These are phyloP conservation scores for Colletotrichum noveboracense DNA, from an alignment of 2,329 filamentous ascomycete genomes.

Conservation along the genomic window DNA sequence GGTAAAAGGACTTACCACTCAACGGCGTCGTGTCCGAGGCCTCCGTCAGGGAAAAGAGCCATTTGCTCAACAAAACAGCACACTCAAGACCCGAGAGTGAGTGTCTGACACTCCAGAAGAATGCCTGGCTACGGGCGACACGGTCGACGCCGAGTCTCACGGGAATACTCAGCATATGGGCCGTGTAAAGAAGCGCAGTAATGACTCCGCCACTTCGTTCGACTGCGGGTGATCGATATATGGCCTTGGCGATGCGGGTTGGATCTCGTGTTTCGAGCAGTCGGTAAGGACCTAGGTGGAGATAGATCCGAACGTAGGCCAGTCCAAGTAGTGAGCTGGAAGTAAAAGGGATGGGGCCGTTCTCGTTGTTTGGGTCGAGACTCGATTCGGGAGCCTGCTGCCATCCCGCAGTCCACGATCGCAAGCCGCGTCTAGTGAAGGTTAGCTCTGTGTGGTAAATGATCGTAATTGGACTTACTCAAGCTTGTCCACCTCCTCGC, in stretches of 20 bases:
- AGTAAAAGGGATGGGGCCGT: conserved; percentile 46
- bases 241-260: conserved; percentile 39
- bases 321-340: conserved; percentile 50
- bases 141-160: conserved; percentile 59
- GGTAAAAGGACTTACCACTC: conserved; percentile 27
- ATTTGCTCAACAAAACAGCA: conserved; percentile 58
- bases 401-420: conserved; percentile 43
- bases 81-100: conserved; percentile 60
- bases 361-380: conserved; percentile 44
- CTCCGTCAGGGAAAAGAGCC: conserved; percentile 38
- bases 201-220: conserved; percentile 53
- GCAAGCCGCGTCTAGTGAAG: conserved; percentile 32
- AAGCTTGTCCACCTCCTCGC: conserved; percentile 40
- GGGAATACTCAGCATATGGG: conserved; percentile 60
- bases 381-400: conserved; percentile 43
- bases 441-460: neutral
- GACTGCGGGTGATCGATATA: conserved; percentile 42
- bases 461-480: conserved; percentile 28
- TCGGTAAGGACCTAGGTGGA: conserved; percentile 48
- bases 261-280: conserved; percentile 49
- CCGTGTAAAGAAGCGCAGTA: conserved; percentile 56
- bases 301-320: conserved; percentile 50
- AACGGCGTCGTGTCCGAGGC: conserved; percentile 25
- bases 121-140: conserved; percentile 59
- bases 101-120: conserved; percentile 63